Evolutionary conservation across 176 grass and related monocot genomes (phyloP).

Genomic region (Aegilops longissima): DNA sequence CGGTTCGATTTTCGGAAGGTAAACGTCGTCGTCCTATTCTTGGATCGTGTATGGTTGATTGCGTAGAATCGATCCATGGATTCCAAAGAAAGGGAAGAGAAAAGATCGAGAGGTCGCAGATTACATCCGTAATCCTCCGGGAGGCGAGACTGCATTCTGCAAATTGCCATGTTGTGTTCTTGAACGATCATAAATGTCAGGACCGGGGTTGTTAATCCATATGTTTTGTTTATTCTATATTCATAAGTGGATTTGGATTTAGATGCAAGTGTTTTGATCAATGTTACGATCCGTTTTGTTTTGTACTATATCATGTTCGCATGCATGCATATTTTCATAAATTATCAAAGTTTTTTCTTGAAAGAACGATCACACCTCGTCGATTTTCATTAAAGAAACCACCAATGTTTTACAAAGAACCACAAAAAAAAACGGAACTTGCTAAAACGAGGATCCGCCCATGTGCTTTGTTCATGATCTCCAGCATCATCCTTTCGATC

Average conservation of each 20-base stretch:
- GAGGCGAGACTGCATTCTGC: background rate
- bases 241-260: background rate
- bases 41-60: background rate
- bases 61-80: background rate
- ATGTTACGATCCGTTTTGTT: background rate
- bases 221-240: background rate
- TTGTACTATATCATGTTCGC: background rate
- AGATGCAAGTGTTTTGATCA: background rate
- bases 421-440: too few relatives aligned
- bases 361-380: too few relatives aligned
- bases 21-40: background rate
- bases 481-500: too few relatives aligned
- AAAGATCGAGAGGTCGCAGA: background rate
- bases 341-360: too few relatives aligned
- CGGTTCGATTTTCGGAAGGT: background rate
- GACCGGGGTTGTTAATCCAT: background rate
- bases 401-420: too few relatives aligned
- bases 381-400: too few relatives aligned
- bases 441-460: too few relatives aligned
- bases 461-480: too few relatives aligned
- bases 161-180: background rate
- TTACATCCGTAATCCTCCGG: background rate
- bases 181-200: background rate
- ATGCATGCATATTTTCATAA: background rate
- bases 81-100: background rate